Evolutionary conservation across 202 grass and related monocot species (phyloP).

Genomic region (Tripidium arundinaceum): DNA sequence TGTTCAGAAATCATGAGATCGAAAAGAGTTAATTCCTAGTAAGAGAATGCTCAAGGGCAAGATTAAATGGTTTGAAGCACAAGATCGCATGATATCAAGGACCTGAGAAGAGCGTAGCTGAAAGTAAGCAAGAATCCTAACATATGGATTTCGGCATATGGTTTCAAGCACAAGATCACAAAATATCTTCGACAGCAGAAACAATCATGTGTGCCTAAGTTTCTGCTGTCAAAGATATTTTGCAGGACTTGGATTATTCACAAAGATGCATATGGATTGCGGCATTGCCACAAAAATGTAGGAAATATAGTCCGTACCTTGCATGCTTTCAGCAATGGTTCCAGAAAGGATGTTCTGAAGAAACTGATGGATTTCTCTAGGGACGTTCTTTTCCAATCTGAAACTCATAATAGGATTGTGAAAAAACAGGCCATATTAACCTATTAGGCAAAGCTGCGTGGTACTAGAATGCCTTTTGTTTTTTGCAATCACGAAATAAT

Average conservation of each 20-base stretch:
- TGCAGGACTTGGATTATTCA: not conserved
- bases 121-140: too few relatives aligned
- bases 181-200: too few relatives aligned
- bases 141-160: too few relatives aligned
- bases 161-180: too few relatives aligned
- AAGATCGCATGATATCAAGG: not conserved
- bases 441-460: not conserved
- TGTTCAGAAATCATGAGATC: not conserved
- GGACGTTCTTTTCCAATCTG: conserved; percentile 72
- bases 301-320: conserved; percentile 47
- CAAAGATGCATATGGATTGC: not conserved
- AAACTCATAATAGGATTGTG: conserved; percentile 5
- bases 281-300: not conserved
- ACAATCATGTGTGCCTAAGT: too few relatives aligned
- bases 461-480: not conserved
- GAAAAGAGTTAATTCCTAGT: not conserved
- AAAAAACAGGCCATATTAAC: not conserved
- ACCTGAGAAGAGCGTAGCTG: not conserved
- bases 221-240: not conserved
- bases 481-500: not conserved
- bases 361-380: conserved; percentile 53
- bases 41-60: not conserved
- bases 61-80: not conserved
- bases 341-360: conserved; percentile 69
- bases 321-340: conserved; percentile 79